Percentiles rank a stretch among this genome's conserved stretches.
These are phyloP conservation scores for Stylosanthes scabra DNA, from an alignment of 331 rosid species.

Conservation along the genomic window DNA sequence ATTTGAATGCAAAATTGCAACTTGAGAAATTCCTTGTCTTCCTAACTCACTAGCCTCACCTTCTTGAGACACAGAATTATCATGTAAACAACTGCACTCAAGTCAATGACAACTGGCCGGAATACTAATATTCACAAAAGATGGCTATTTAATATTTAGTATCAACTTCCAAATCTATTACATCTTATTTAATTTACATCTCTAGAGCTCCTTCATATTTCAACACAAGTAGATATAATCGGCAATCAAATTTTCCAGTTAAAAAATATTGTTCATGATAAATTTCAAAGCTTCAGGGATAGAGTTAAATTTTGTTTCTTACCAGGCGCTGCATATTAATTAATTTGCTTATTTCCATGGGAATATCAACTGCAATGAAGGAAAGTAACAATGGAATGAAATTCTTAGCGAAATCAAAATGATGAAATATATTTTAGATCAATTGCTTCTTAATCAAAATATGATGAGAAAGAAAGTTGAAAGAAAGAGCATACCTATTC, in stretches of 20 bases:
- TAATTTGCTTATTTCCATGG: slow-evolving; percentile 79
- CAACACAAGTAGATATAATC: slow-evolving; percentile 14
- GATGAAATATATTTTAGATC: slow-evolving; percentile 10
- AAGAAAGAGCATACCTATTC: slow-evolving; percentile 64
- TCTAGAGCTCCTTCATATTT: not conserved
- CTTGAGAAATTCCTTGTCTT: not conserved
- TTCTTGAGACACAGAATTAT: not conserved
- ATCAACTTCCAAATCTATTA: slow-evolving; percentile 4
- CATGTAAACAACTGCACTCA: not conserved
- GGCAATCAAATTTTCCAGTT: not conserved
- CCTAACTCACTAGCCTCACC: not conserved
- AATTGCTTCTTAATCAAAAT: slow-evolving; percentile 29
- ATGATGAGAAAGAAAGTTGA: not conserved
- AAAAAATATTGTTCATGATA: slow-evolving; percentile 11
- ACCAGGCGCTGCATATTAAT: slow-evolving; percentile 88
- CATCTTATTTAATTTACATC: slow-evolving; percentile 3
- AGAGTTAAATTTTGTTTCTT: slow-evolving; percentile 41
- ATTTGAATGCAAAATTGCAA: slow-evolving; percentile 8
- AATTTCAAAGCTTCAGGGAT: slow-evolving; percentile 26
- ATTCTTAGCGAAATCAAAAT: slow-evolving; percentile 26
- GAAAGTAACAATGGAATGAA: slow-evolving; percentile 27
- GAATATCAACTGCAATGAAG: slow-evolving; percentile 79
- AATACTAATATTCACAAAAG: slow-evolving; percentile 10
- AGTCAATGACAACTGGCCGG: slow-evolving; percentile 12
- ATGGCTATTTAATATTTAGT: slow-evolving; percentile 5